phyloP scores from a whole-genome alignment of 208 protist genomes.

The Trypanosoma platydactyli region DNA sequence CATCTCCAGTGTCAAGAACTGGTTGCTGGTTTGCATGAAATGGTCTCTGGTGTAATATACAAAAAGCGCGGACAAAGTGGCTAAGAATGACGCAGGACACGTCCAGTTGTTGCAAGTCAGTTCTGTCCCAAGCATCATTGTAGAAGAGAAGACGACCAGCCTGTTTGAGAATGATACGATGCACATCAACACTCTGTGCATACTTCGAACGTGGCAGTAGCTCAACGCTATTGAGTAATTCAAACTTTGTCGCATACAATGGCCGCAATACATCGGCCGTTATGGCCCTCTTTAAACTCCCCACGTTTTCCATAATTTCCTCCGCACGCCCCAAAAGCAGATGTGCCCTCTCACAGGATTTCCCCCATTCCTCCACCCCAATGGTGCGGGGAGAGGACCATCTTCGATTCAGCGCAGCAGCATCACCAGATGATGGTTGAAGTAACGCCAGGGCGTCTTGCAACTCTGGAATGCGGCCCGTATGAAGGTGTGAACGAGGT shows the following conservation, averaged over 20 bases:
- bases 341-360: conserved; percentile 55
- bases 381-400: conserved; percentile 32
- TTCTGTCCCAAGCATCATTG: conserved; percentile 72
- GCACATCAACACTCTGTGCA: conserved; percentile 49
- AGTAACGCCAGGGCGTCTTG: conserved; percentile 62
- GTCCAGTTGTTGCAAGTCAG: conserved; percentile 68
- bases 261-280: conserved; percentile 53
- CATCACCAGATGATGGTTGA: conserved; percentile 26
- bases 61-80: conserved; percentile 82
- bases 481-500: conserved; percentile 52
- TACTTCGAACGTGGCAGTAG: conserved; percentile 66
- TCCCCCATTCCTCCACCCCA: conserved; percentile 27
- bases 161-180: conserved; percentile 63
- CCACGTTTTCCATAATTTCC: conserved; percentile 73
- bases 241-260: conserved; percentile 74
- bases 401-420: background rate
- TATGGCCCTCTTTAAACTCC: conserved; percentile 33
- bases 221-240: conserved; percentile 71
- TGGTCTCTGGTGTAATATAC: conserved; percentile 52
- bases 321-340: conserved; percentile 63
- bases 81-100: conserved; percentile 64
- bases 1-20: no score
- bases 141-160: conserved; percentile 62
- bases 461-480: conserved; percentile 70
- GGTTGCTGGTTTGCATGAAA: conserved; percentile 43